Conservation (phyloP, 495 filamentous ascomycete genomes). For the Pyronema domesticum region DNA sequence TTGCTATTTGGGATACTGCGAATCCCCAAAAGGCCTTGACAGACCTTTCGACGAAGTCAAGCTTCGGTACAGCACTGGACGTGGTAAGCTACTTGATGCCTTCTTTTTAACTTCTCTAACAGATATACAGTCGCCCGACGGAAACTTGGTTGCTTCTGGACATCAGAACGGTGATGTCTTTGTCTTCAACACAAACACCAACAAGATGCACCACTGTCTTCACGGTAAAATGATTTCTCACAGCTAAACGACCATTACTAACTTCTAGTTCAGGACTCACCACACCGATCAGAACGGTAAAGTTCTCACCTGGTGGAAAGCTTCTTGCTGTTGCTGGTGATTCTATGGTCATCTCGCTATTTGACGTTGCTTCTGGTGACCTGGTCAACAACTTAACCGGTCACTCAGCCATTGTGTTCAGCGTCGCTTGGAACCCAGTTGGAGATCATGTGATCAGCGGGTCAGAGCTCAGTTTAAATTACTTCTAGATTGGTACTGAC, state of each 20-base stretch:
- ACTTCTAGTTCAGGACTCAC: constrained; percentile 44
- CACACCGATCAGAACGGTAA: constrained; percentile 63
- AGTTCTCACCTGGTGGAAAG: constrained; percentile 71
- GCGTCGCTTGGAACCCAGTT: constrained; percentile 80
- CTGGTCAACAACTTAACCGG: constrained; percentile 72
- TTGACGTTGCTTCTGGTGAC: constrained; percentile 79
- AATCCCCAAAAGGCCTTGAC: constrained; percentile 39
- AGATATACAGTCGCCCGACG: constrained; percentile 44
- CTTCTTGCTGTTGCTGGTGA: constrained; percentile 87
- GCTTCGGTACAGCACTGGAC: constrained; percentile 78
- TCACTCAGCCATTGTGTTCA: constrained; percentile 70
- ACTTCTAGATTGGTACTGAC: not conserved
- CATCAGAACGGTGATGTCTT: constrained; percentile 90
- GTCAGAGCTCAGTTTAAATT: constrained; percentile 28
- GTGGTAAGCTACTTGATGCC: constrained; percentile 32
- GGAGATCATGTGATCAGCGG: constrained; percentile 84
- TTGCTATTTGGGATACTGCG: constrained; percentile 72
- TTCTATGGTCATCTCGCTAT: constrained; percentile 70
- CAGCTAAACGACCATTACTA: not conserved
- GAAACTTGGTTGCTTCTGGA: constrained; percentile 70
- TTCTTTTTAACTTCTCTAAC: not conserved
- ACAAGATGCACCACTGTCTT: constrained; percentile 68
- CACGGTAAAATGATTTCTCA: constrained; percentile 39
- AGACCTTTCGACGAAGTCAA: constrained; percentile 77
- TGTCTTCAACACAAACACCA: constrained; percentile 81